Evolutionary conservation across 805 yeast genomes (phyloP).

Genomic region (Nakazawaea ernobii): DNA sequence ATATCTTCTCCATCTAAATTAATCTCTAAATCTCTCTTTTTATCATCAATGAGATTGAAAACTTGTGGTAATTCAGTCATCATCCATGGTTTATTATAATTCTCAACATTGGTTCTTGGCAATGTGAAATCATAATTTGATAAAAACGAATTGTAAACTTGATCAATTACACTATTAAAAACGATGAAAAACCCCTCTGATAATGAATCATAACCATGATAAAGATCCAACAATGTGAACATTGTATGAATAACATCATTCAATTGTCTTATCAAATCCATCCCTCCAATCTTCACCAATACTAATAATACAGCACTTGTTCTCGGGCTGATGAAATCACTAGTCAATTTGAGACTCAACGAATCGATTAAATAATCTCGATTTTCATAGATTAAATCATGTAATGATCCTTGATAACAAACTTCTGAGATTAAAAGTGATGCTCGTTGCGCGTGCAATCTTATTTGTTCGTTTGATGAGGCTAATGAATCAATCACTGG

Average conservation of each 20-base stretch:
- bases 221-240: constrained; percentile 73
- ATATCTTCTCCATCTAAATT: constrained; percentile 12
- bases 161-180: constrained; percentile 54
- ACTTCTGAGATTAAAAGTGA: constrained; percentile 42
- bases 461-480: constrained; percentile 36
- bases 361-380: constrained; percentile 79
- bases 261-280: constrained; percentile 54
- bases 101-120: constrained; percentile 10
- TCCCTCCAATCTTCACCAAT: constrained; percentile 66
- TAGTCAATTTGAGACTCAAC: constrained; percentile 62
- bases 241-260: constrained; percentile 70
- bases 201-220: constrained; percentile 72
- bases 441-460: constrained; percentile 50
- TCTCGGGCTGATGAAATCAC: constrained; percentile 69
- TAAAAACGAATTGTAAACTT: constrained; percentile 35
- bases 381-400: constrained; percentile 53
- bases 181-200: constrained; percentile 71
- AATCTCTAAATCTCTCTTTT: constrained; percentile 21
- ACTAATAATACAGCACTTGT: constrained; percentile 66
- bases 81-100: constrained; percentile 53
- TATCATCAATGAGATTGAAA: constrained; percentile 34
- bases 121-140: constrained; percentile 20
- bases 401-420: constrained; percentile 53
- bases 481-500: constrained; percentile 73
- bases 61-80: constrained; percentile 39